These are phyloP conservation scores for Starmera caribaea DNA, from an alignment of 805 yeast species.

Conservation along the genomic window DNA sequence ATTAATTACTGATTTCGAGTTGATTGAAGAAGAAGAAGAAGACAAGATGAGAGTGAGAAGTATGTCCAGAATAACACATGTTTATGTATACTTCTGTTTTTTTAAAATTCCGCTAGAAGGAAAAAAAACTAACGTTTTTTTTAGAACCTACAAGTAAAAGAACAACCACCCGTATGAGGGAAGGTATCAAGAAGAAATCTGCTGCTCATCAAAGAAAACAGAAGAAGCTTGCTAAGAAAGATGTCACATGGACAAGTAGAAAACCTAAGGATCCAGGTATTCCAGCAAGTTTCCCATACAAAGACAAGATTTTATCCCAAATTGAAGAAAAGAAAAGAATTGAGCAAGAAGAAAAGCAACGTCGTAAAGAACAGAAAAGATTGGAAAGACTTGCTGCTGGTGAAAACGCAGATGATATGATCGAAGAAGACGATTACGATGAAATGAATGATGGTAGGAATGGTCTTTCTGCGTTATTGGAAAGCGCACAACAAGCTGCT, in stretches of 20 bases:
- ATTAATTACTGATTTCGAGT: neutral
- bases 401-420: constrained; percentile 27
- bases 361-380: constrained; percentile 38
- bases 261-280: constrained; percentile 86
- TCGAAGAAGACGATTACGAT: constrained; percentile 31
- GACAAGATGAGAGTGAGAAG: constrained; percentile 17
- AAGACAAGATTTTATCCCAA: constrained; percentile 67
- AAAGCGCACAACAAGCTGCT: constrained; percentile 87
- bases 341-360: constrained; percentile 45
- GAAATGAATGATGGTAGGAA: constrained; percentile 30
- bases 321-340: constrained; percentile 53
- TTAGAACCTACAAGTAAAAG: constrained; percentile 63
- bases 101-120: too few relatives aligned
- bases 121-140: neutral
- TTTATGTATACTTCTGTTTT: too few relatives aligned
- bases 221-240: constrained; percentile 74
- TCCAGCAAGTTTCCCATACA: constrained; percentile 91
- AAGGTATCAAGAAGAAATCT: constrained; percentile 94
- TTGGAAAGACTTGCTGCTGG: constrained; percentile 29
- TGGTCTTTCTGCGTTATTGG: constrained; percentile 76
- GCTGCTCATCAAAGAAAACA: constrained; percentile 86
- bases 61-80: too few relatives aligned
- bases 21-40: neutral
- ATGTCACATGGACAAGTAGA: constrained; percentile 88
- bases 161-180: constrained; percentile 85